Conservation (phyloP, 768 basidiomycete species). For the Trametopsis cervina region DNA sequence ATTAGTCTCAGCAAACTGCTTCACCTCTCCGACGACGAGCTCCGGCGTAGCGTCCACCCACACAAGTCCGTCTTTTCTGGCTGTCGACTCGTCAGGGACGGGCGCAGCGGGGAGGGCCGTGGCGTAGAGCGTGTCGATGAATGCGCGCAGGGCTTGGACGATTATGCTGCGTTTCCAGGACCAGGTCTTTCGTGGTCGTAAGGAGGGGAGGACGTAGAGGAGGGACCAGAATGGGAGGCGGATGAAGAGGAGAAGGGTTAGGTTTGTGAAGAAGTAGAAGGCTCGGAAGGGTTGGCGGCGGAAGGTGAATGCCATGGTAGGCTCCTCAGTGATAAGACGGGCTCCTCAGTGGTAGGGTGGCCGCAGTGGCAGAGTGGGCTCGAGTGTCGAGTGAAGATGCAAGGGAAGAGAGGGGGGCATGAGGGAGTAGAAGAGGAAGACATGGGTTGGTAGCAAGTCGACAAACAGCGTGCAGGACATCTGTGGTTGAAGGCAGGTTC, state of each 20-base stretch:
- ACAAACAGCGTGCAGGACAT: too few relatives aligned
- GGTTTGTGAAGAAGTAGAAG: constrained; percentile 3
- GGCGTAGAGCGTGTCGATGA: constrained; percentile 2
- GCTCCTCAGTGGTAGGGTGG: too few relatives aligned
- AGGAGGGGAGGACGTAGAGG: neutral
- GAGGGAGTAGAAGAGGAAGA: too few relatives aligned
- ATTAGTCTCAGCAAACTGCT: constrained; percentile 14
- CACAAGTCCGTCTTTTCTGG: neutral
- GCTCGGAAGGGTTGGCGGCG: constrained; percentile 10
- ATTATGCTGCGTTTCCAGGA: constrained; percentile 5
- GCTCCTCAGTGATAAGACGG: too few relatives aligned
- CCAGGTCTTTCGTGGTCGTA: constrained; percentile 9
- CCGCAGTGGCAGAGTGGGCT: too few relatives aligned
- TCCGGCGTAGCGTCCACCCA: constrained; percentile 3
- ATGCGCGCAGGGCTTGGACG: neutral
- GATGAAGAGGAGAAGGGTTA: constrained; percentile 6
- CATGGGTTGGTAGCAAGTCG: too few relatives aligned
- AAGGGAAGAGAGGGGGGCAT: too few relatives aligned
- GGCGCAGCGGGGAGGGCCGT: neutral
- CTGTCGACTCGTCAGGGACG: neutral
- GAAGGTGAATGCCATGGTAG: too few relatives aligned
- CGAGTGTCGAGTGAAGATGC: too few relatives aligned
- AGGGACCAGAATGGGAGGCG: constrained; percentile 8
- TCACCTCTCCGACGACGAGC: constrained; percentile 21
- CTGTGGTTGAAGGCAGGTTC: too few relatives aligned